Percentiles rank a stretch among this genome's conserved stretches.
Conservation (phyloP, 78 protist species). For the Dictyostelium brefeldianum region DNA sequence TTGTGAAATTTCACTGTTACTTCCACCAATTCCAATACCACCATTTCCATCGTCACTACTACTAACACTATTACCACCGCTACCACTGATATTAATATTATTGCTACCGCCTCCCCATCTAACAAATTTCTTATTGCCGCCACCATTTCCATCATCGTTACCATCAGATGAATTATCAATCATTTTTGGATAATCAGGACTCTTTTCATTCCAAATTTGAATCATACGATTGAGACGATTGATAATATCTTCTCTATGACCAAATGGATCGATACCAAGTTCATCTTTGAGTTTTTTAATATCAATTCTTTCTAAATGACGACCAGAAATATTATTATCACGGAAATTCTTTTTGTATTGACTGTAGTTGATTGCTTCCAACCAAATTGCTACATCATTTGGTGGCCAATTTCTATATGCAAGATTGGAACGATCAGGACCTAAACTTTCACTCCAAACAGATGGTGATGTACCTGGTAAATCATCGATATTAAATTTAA, state of each 20-base stretch:
- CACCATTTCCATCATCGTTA: neutral
- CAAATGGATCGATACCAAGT: conserved; percentile 53
- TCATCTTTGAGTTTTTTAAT: conserved; percentile 16
- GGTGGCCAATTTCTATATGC: conserved; percentile 49
- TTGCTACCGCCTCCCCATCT: neutral
- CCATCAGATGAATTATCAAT: neutral
- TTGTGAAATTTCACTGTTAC: neutral
- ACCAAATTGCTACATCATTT: conserved; percentile 64
- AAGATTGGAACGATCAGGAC: conserved; percentile 7
- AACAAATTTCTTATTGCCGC: neutral
- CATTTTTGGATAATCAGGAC: neutral
- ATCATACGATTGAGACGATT: conserved; percentile 40
- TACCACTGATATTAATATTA: neutral
- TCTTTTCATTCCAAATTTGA: conserved; percentile 37
- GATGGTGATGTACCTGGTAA: conserved; percentile 58
- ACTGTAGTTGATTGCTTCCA: conserved; percentile 52
- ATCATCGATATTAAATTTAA: conserved; percentile 19
- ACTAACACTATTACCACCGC: neutral
- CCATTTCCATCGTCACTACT: neutral
- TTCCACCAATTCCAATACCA: neutral
- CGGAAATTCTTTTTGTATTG: conserved; percentile 69
- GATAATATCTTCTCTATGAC: conserved; percentile 61
- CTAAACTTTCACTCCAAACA: conserved; percentile 50
- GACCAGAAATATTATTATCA: conserved; percentile 64
- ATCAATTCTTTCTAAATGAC: conserved; percentile 35